Conservation (phyloP, 306 rosid species). For the Prunus armeniaca region DNA sequence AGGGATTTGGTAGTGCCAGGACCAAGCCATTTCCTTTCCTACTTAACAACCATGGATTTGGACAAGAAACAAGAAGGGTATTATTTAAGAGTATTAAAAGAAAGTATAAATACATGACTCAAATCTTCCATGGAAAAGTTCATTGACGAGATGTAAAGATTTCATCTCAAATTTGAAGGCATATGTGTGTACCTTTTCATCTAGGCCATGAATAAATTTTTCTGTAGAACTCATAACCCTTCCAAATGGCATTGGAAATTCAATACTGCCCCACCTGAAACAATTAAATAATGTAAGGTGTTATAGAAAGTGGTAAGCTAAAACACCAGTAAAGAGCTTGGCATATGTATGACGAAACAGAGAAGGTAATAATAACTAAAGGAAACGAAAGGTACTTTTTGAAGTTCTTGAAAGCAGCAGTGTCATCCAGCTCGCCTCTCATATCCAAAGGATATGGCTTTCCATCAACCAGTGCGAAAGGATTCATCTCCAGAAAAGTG, state of each 20-base stretch:
- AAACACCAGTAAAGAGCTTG: constrained; percentile 14
- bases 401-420: constrained; percentile 97
- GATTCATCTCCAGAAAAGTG: constrained; percentile 98
- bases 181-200: constrained; percentile 68
- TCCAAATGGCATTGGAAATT: constrained; percentile 95
- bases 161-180: constrained; percentile 11
- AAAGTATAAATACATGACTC: background rate
- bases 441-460: constrained; percentile 99
- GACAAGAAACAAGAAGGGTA: constrained; percentile 6
- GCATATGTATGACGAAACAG: constrained; percentile 5
- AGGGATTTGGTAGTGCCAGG: background rate
- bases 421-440: constrained; percentile 98
- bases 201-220: constrained; percentile 78
- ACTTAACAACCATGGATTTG: background rate
- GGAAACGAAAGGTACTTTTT: constrained; percentile 56
- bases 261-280: constrained; percentile 84
- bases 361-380: constrained; percentile 14
- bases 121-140: constrained; percentile 6
- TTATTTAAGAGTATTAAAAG: background rate
- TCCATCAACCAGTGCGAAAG: constrained; percentile 79
- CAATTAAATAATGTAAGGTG: constrained; percentile 19
- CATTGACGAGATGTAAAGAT: constrained; percentile 1
- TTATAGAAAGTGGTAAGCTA: constrained; percentile 6
- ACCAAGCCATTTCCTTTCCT: background rate
- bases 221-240: constrained; percentile 88